These are phyloP conservation scores for Allomyces javanicus DNA, from an alignment of 192 early-diverging fungal species.

Conservation along the genomic window DNA sequence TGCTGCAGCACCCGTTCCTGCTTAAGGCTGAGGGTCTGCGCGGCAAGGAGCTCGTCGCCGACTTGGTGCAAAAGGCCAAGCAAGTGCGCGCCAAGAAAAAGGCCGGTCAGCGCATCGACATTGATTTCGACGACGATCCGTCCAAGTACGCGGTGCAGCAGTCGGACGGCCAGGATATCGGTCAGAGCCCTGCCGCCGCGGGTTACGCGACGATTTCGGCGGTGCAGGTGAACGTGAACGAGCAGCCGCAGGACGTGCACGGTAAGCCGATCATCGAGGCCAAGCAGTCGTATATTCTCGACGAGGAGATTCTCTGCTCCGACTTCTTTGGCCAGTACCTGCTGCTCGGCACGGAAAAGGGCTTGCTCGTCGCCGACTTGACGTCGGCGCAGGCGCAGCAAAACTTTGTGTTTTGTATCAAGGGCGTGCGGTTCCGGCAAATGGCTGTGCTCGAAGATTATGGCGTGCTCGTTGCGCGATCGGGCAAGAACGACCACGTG, in stretches of 20 bases:
- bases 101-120: constrained; percentile 23
- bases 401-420: constrained; percentile 24
- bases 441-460: constrained; percentile 32
- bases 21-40: constrained; percentile 17
- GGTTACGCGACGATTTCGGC: not conserved
- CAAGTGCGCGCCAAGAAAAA: constrained; percentile 26
- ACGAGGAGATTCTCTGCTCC: not conserved
- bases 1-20: constrained; percentile 38
- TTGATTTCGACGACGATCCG: constrained; percentile 26
- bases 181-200: not conserved
- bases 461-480: constrained; percentile 30
- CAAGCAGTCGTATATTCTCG: not conserved
- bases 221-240: not conserved
- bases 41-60: constrained; percentile 21
- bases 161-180: too few relatives aligned
- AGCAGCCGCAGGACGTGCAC: not conserved
- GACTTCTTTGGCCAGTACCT: constrained; percentile 15
- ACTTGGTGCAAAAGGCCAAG: constrained; percentile 26
- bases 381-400: constrained; percentile 11
- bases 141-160: constrained; percentile 11
- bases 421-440: constrained; percentile 34
- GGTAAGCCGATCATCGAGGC: not conserved
- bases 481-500: constrained; percentile 35
- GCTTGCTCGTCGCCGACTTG: constrained; percentile 32
- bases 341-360: constrained; percentile 29